These are phyloP conservation scores for Protomyces inundatus DNA, from an alignment of 1,139 yeast genomes.

Conservation along the genomic window DNA sequence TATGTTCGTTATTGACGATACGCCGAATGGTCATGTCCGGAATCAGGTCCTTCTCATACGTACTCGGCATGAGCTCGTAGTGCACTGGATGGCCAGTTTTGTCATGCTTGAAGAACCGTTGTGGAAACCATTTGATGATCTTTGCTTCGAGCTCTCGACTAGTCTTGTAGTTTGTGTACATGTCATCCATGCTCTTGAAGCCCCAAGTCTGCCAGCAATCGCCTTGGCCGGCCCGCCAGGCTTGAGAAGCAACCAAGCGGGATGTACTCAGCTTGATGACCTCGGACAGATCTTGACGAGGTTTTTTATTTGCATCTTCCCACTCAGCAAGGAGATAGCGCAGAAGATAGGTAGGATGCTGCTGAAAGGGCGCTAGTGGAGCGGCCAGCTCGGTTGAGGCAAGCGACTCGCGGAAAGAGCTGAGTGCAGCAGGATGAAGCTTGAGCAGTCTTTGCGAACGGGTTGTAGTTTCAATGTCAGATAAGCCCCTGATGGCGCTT, in stretches of 20 bases:
- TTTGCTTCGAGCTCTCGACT: constrained; percentile 1
- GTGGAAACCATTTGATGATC: constrained; percentile 5
- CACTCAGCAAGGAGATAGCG: constrained; percentile 15
- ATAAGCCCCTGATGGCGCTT: background rate
- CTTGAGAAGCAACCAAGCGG: constrained; percentile 2
- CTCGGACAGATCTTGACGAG: background rate
- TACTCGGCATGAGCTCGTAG: constrained; percentile 13
- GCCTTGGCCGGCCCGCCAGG: constrained; percentile 19
- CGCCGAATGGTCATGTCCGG: constrained; percentile 10
- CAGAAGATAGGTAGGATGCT: constrained; percentile 19
- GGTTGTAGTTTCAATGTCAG: background rate
- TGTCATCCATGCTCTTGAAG: constrained; percentile 17
- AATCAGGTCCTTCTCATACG: constrained; percentile 1
- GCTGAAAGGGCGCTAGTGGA: constrained; percentile 17
- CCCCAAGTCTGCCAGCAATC: constrained; percentile 20
- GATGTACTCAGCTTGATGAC: background rate
- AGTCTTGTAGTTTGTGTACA: constrained; percentile 9
- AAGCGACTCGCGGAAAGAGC: constrained; percentile 3
- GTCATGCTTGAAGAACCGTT: constrained; percentile 14
- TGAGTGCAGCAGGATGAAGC: constrained; percentile 3
- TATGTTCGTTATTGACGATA: constrained; percentile 17
- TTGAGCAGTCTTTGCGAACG: constrained; percentile 10
- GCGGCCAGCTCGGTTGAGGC: background rate
- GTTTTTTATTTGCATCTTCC: constrained; percentile 9
- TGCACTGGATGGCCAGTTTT: constrained; percentile 9